These are phyloP conservation scores for Spinellus fusiger DNA, from an alignment of 192 early-diverging fungal species.

Conservation along the genomic window DNA sequence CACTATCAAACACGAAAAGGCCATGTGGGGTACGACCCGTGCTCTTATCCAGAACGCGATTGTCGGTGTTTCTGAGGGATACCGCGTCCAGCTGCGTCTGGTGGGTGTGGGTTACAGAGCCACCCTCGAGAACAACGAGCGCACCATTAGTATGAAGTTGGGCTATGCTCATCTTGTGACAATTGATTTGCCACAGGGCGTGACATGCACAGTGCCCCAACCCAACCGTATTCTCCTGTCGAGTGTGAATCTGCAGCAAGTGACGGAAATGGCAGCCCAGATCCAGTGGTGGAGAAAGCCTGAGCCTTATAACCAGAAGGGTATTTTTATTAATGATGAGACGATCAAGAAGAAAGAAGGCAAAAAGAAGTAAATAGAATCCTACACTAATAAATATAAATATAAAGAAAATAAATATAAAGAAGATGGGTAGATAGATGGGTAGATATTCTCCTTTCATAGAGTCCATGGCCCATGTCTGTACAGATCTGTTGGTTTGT, in stretches of 20 bases:
- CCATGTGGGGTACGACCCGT: conserved; percentile 97
- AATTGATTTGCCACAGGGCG: conserved; percentile 73
- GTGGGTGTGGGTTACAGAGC: conserved; percentile 95
- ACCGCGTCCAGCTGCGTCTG: conserved; percentile 72
- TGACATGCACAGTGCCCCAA: conserved; percentile 66
- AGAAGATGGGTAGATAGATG: no score
- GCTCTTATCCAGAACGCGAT: conserved; percentile 84
- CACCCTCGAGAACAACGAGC: conserved; percentile 57
- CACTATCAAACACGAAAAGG: conserved; percentile 64
- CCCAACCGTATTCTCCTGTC: conserved; percentile 82
- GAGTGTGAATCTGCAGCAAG: conserved; percentile 69
- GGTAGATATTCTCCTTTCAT: no score
- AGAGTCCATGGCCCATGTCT: no score
- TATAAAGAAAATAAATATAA: background rate
- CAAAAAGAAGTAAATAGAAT: conserved; percentile 77
- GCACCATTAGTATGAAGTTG: conserved; percentile 69
- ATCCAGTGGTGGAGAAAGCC: conserved; percentile 87
- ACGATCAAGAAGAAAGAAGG: conserved; percentile 98
- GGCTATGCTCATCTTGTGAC: conserved; percentile 83
- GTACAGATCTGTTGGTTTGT: no score
- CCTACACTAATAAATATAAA: background rate
- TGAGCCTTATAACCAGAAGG: conserved; percentile 99
- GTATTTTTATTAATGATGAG: conserved; percentile 96
- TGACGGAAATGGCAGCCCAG: conserved; percentile 90
- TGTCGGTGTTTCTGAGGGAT: conserved; percentile 86